A percentile compares a stretch with the other conserved stretches of the same genome.
These are phyloP conservation scores for Gossypium mustelinum DNA, from an alignment of 345 rosid genomes.

Conservation along the genomic window DNA sequence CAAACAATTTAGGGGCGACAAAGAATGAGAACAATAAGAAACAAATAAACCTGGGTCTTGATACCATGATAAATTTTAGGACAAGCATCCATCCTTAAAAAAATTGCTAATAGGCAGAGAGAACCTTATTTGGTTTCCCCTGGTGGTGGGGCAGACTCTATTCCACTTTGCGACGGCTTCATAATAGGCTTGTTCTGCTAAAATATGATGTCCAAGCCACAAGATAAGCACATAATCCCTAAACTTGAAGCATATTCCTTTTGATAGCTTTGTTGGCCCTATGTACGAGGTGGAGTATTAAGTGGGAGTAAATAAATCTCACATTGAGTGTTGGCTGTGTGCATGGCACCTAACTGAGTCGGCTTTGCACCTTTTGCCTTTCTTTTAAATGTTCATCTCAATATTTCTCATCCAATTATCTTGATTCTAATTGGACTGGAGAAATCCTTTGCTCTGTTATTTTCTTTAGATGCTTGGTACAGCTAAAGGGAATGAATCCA, in stretches of 20 bases:
- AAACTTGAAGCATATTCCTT: not conserved
- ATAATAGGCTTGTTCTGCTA: not conserved
- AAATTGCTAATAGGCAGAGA: not conserved
- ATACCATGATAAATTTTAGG: not conserved
- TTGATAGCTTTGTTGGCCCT: not conserved
- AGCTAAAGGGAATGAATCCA: not conserved
- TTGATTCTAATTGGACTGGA: not conserved
- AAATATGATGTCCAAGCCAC: not conserved
- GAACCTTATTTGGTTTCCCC: not conserved
- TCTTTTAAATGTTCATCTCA: not conserved
- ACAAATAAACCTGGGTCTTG: not conserved
- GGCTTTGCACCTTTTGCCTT: not conserved
- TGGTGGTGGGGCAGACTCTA: not conserved
- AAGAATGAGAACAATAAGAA: not conserved
- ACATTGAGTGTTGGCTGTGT: not conserved
- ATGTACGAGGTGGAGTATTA: not conserved
- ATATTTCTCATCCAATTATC: not conserved
- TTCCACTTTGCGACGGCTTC: not conserved
- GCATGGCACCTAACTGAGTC: not conserved
- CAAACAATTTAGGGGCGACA: conserved; percentile 2
- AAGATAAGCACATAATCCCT: not conserved
- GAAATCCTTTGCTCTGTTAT: not conserved
- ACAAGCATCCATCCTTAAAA: not conserved
- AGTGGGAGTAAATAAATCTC: not conserved
- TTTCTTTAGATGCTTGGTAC: not conserved